phyloP scores from a whole-genome alignment of 2,329 filamentous ascomycete genomes.

The Coniochaeta sp. region DNA sequence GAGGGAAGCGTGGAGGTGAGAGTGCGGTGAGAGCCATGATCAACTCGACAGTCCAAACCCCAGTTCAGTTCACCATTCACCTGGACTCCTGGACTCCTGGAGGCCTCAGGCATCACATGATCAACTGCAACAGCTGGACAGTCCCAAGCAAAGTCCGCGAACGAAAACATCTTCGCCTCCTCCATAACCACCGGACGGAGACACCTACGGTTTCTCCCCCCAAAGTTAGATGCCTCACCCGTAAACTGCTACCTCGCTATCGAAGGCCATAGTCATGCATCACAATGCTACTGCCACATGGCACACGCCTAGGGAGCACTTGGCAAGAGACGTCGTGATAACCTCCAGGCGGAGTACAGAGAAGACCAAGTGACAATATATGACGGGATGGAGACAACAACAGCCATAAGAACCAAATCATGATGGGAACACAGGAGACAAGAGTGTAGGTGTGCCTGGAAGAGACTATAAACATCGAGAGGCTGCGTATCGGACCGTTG shows the following conservation, averaged over 20 bases:
- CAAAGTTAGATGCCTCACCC: not conserved
- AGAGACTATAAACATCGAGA: not conserved
- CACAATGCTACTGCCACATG: too few species aligned
- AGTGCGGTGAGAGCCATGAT: not conserved
- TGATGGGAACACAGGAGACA: too few species aligned
- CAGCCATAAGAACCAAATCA: too few species aligned
- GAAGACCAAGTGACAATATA: too few species aligned
- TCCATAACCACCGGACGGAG: not conserved
- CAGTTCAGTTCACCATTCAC: not conserved
- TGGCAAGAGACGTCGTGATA: too few species aligned
- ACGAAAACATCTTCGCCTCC: not conserved
- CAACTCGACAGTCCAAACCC: not conserved
- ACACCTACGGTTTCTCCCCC: not conserved
- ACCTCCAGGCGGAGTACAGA: too few species aligned
- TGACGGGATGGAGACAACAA: too few species aligned
- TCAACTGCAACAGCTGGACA: not conserved
- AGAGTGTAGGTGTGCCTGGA: too few species aligned
- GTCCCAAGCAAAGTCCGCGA: not conserved
- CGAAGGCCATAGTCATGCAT: not conserved
- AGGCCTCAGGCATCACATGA: not conserved
- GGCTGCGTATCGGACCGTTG: not conserved
- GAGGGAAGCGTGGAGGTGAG: not conserved
- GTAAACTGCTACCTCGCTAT: not conserved
- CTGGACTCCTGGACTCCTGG: too few species aligned
- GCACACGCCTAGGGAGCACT: too few species aligned